These are phyloP conservation scores for Tothia fuscella DNA, from an alignment of 2,329 filamentous ascomycete genomes.

Conservation along the genomic window DNA sequence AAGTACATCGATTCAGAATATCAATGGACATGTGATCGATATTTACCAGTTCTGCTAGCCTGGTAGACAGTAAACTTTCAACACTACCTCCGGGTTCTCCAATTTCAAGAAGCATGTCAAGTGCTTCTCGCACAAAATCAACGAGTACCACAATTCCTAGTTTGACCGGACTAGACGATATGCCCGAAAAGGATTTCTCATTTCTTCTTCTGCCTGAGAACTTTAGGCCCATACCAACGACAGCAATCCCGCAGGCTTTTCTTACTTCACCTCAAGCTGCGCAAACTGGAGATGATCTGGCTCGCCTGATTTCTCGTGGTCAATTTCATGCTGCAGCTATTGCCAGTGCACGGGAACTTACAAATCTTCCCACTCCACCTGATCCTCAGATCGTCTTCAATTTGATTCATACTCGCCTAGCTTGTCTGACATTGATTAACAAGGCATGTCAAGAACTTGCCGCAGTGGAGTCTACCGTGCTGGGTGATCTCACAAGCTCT, in stretches of 20 bases:
- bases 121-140: too few relatives aligned
- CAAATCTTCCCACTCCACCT: conserved; percentile 22
- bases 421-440: conserved; percentile 69
- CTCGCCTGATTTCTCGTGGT: conserved; percentile 75
- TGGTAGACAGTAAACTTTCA: too few relatives aligned
- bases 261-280: conserved; percentile 48
- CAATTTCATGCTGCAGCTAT: conserved; percentile 36
- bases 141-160: too few relatives aligned
- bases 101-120: too few relatives aligned
- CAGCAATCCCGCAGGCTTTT: conserved; percentile 50
- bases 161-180: not conserved
- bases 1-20: too few relatives aligned
- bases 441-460: conserved; percentile 37
- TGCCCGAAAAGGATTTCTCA: conserved; percentile 14
- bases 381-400: conserved; percentile 59
- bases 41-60: too few relatives aligned
- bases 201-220: conserved; percentile 1
- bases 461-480: conserved; percentile 48
- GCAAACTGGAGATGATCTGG: conserved; percentile 52
- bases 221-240: conserved; percentile 1
- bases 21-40: too few relatives aligned
- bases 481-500: conserved; percentile 50
- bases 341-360: conserved; percentile 29
- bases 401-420: conserved; percentile 68
- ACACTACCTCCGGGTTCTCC: too few relatives aligned